phyloP scores from a whole-genome alignment of 441 rosid genomes.

The Geranium incanum region DNA sequence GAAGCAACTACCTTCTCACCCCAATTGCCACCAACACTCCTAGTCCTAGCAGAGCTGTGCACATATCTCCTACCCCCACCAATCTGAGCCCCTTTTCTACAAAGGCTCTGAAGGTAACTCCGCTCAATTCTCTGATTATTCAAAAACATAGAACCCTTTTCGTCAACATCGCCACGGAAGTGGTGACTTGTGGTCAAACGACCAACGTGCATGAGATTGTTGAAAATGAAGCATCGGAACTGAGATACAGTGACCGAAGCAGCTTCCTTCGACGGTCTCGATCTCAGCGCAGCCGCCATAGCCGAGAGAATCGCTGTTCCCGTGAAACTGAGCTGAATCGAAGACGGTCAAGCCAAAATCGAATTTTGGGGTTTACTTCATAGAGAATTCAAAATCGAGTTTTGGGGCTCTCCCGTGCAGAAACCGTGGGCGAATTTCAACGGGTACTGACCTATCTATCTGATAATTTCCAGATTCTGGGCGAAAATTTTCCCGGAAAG shows the following conservation, averaged over 20 bases:
- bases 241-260: conserved; percentile 55
- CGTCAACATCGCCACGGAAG: conserved; percentile 28
- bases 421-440: neutral
- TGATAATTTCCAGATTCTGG: conserved; percentile 3
- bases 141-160: conserved; percentile 36
- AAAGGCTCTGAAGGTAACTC: conserved; percentile 23
- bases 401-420: neutral
- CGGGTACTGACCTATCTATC: neutral
- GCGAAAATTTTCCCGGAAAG: no score
- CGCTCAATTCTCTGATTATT: conserved; percentile 28
- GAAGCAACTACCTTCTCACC: conserved; percentile 6
- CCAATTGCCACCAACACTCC: neutral
- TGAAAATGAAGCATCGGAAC: conserved; percentile 43
- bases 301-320: neutral
- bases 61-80: neutral
- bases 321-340: neutral
- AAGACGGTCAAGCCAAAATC: neutral
- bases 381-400: neutral
- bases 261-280: conserved; percentile 48
- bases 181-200: conserved; percentile 27
- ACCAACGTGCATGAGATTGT: conserved; percentile 24
- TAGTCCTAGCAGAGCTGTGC: neutral
- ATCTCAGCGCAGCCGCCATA: conserved; percentile 73
- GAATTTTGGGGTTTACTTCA: neutral
- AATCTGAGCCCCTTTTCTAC: conserved; percentile 15